Percentiles rank a stretch among this genome's conserved stretches.
Conservation (phyloP, 2,329 filamentous ascomycete genomes). For the Leptographium lundbergii region DNA sequence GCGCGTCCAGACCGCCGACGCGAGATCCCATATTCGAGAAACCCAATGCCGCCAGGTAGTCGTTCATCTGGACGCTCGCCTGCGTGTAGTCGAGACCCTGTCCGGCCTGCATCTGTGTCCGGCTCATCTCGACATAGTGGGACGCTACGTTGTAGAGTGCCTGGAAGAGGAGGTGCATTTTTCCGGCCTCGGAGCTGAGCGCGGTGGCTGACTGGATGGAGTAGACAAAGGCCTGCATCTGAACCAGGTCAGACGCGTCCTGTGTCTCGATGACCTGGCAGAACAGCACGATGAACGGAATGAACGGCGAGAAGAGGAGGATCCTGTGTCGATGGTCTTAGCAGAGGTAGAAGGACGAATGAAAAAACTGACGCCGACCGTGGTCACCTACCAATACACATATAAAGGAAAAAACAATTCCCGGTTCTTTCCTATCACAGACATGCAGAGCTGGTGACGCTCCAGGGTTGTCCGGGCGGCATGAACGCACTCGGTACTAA, state of each 20-base stretch:
- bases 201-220: neutral
- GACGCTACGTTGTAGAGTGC: neutral
- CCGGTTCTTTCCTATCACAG: neutral
- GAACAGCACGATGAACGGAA: neutral
- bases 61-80: neutral
- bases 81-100: neutral
- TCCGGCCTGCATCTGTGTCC: neutral
- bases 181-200: neutral
- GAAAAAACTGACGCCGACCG: neutral
- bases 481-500: neutral
- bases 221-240: neutral
- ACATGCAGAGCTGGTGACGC: neutral
- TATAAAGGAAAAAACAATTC: neutral
- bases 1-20: neutral
- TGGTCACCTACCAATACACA: neutral
- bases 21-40: neutral
- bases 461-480: neutral
- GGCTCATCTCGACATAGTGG: neutral
- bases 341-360: neutral
- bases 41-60: neutral
- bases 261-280: neutral
- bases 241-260: neutral
- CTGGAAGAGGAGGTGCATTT: neutral
- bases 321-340: neutral
- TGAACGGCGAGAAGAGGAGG: neutral